Conservation (phyloP, 2,329 filamentous ascomycete species). For the Purpureocillium lavendulum region DNA sequence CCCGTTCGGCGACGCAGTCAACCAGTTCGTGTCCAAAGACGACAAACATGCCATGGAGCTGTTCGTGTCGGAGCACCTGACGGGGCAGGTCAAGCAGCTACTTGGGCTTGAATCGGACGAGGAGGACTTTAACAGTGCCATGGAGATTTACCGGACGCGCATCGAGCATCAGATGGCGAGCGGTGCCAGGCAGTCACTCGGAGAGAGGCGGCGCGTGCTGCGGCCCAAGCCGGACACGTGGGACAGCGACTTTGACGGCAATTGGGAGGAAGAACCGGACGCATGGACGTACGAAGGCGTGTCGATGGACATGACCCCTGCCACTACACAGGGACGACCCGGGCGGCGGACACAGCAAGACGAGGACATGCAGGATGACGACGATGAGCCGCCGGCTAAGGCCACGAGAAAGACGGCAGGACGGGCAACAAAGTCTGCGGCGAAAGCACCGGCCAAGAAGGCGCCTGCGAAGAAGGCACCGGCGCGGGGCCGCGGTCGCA, state of each 20-base stretch:
- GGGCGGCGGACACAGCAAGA: slow-evolving; percentile 14
- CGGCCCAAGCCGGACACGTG: slow-evolving; percentile 73
- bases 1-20: slow-evolving; percentile 85
- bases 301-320: slow-evolving; percentile 8
- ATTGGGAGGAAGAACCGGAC: slow-evolving; percentile 73
- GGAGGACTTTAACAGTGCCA: slow-evolving; percentile 59
- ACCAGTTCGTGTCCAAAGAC: slow-evolving; percentile 88
- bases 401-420: slow-evolving; percentile 19
- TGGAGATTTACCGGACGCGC: slow-evolving; percentile 62
- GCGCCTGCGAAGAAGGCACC: slow-evolving; percentile 38
- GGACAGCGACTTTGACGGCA: slow-evolving; percentile 84
- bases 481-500: slow-evolving; percentile 29
- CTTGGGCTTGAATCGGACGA: slow-evolving; percentile 57
- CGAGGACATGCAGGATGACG: slow-evolving; percentile 7
- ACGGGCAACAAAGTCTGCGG: slow-evolving; percentile 18
- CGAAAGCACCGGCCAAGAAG: slow-evolving; percentile 27
- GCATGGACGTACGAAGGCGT: slow-evolving; percentile 33
- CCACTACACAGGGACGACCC: slow-evolving; percentile 5
- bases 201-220: slow-evolving; percentile 35
- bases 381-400: slow-evolving; percentile 20
- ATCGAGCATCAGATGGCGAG: slow-evolving; percentile 64
- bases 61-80: slow-evolving; percentile 66
- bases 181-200: slow-evolving; percentile 32
- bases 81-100: slow-evolving; percentile 62
- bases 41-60: slow-evolving; percentile 87